phyloP scores from a whole-genome alignment of 768 basidiomycete genomes.

The Kwoniella europaea region DNA sequence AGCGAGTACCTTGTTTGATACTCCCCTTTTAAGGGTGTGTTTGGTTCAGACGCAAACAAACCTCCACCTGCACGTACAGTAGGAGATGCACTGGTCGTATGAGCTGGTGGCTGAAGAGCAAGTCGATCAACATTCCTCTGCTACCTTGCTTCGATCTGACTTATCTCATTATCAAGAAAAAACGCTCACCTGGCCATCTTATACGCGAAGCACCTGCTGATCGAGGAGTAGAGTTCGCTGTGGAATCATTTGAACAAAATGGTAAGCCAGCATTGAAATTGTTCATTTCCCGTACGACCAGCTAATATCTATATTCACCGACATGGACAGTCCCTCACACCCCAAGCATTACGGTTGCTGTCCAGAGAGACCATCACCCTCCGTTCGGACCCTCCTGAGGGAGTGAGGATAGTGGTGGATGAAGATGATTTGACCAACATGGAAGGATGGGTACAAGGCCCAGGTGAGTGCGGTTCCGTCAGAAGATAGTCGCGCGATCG shows the following conservation, averaged over 20 bases:
- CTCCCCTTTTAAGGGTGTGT: constrained; percentile 5
- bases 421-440: constrained; percentile 90
- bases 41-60: constrained; percentile 5
- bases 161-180: neutral
- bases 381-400: constrained; percentile 81
- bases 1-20: neutral
- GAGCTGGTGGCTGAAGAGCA: constrained; percentile 4
- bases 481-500: neutral
- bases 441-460: constrained; percentile 85
- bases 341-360: constrained; percentile 71
- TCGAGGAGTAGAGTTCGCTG: no score
- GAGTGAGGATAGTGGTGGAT: constrained; percentile 78
- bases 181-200: no score
- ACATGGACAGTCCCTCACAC: constrained; percentile 46
- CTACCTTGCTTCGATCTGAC: neutral
- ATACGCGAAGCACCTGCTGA: no score
- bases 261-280: neutral
- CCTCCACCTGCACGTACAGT: constrained; percentile 5
- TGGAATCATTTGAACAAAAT: neutral
- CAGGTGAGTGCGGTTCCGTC: constrained; percentile 65
- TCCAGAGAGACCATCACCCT: constrained; percentile 85
- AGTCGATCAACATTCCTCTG: constrained; percentile 1
- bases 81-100: neutral
- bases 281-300: neutral
- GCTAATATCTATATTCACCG: neutral